These are phyloP conservation scores for barley (Hordeum vulgare) DNA, from an alignment of 176 grass and related monocot species.

Conservation along the genomic window DNA sequence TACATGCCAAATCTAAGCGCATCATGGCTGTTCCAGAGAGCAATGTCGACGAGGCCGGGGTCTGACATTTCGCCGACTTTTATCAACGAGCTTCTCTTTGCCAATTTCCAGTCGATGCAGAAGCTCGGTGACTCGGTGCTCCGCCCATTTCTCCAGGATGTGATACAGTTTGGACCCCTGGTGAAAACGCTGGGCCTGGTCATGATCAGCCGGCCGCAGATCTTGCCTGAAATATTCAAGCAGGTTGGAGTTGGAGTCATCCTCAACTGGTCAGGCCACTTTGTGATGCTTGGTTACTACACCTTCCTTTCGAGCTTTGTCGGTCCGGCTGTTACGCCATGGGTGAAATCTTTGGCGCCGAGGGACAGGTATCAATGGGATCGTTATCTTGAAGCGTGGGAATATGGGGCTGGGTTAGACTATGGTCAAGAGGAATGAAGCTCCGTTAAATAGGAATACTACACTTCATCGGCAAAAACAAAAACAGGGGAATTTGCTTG, in stretches of 20 bases:
- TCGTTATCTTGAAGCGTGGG: slow-evolving; percentile 87
- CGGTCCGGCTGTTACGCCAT: slow-evolving; percentile 49
- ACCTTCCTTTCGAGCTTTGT: slow-evolving; percentile 75
- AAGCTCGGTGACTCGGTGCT: slow-evolving; percentile 76
- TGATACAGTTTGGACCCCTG: slow-evolving; percentile 90
- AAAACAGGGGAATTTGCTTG: neutral
- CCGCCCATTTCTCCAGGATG: slow-evolving; percentile 95
- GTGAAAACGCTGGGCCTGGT: slow-evolving; percentile 82
- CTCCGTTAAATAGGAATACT: neutral
- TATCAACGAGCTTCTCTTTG: slow-evolving; percentile 89
- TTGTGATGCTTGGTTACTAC: slow-evolving; percentile 82
- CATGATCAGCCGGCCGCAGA: slow-evolving; percentile 63
- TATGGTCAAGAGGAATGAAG: slow-evolving; percentile 51
- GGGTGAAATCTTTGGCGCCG: slow-evolving; percentile 48
- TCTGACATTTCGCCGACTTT: slow-evolving; percentile 63
- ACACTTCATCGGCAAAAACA: neutral
- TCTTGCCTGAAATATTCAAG: slow-evolving; percentile 88
- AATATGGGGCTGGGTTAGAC: slow-evolving; percentile 94
- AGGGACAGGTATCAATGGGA: slow-evolving; percentile 71
- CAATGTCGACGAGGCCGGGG: slow-evolving; percentile 77
- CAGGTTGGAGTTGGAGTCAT: slow-evolving; percentile 83
- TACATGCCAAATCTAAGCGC: slow-evolving; percentile 97
- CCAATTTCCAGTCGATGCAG: slow-evolving; percentile 93
- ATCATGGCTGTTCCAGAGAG: slow-evolving; percentile 94
- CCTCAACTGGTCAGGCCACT: slow-evolving; percentile 87